Base-by-base conservation (phyloP, 306 rosid species). In the Luffa aegyptiaca region DNA sequence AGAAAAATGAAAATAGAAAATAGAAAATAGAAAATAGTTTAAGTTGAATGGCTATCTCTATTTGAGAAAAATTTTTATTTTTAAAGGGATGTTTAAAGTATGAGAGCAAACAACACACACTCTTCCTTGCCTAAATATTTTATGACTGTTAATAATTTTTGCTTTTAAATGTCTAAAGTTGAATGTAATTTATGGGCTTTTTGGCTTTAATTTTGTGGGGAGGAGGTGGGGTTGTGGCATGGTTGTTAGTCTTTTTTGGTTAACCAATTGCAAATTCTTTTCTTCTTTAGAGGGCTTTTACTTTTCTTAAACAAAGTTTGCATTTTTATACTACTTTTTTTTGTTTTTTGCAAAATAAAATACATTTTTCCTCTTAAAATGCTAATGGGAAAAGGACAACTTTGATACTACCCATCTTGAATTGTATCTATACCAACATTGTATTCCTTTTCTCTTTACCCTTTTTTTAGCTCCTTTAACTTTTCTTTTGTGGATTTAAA, bases 401-500 rank as follows among this genome's bases (percentile, higher is more conserved):
- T 68, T 68, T 68, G 75, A 68, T 17, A 68, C 5, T 13, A 66
- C 74, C 51, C 74, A 41, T 41, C 49, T 66, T 66, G 41, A 69
- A 69, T 42, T 69, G 53, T n/a, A 44, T 69, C 75, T 20, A 70
- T 70, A 45, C 76, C 2, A 70, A 44, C 76, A 45, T 70, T 48
- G 77, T 13, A 71, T 26, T 71, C 77, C 77, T 70, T 71, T 71
- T 12, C 75, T 71, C 76, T 72, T 20, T 41, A 10, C 37, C 17
- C 12, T 46, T 26, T 46, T 46, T 6, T 71, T 21, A 12, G 53
- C 3, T 72, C 57, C 57, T 72, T 46, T 69, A 42, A 69, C 55
- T 69, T 72, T 72, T 72, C 5, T 21, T 72, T 72, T 72, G 37
- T 5, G 21, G 66, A 36, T 42, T 44, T 4, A 72, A 72, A 72